Evolutionary conservation across 2,329 filamentous ascomycete species (phyloP).

Genomic region (Cladosporium sp.): DNA sequence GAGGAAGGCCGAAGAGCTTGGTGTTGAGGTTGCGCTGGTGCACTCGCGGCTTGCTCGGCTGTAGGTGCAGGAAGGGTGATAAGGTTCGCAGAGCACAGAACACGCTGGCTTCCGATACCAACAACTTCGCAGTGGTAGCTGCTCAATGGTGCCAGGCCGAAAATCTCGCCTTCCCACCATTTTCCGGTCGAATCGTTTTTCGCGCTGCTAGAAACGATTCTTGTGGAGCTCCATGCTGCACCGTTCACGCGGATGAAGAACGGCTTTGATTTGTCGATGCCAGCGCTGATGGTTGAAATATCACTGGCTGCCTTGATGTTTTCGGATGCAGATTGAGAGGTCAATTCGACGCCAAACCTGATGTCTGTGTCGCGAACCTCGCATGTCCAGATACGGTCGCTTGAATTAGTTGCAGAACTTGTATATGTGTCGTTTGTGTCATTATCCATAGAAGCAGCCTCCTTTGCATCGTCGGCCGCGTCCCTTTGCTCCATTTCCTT

Average conservation of each 20-base stretch:
- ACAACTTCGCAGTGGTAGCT: conserved; percentile 79
- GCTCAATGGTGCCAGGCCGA: conserved; percentile 64
- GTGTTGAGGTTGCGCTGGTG: conserved; percentile 54
- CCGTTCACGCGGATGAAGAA: conserved; percentile 78
- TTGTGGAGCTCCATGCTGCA: conserved; percentile 72
- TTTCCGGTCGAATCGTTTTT: conserved; percentile 39
- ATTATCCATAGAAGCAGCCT: conserved; percentile 70
- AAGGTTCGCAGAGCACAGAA: conserved; percentile 69
- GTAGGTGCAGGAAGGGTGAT: conserved; percentile 60
- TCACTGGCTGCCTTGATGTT: conserved; percentile 25
- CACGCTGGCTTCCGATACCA: conserved; percentile 59
- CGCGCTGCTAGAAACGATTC: conserved; percentile 50
- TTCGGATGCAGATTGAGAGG: conserved; percentile 18
- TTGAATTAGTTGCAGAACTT: conserved; percentile 59
- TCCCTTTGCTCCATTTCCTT: conserved; percentile 74
- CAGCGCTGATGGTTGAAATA: conserved; percentile 36
- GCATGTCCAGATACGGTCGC: conserved; percentile 72
- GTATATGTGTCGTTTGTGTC: conserved; percentile 60
- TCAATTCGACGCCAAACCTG: conserved; percentile 53
- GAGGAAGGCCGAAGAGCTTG: conserved; percentile 68
- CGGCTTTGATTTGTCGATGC: conserved; percentile 66
- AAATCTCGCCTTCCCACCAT: conserved; percentile 67
- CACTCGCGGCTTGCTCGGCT: conserved; percentile 51
- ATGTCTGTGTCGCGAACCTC: conserved; percentile 75
- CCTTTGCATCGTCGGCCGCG: conserved; percentile 66